Evolutionary conservation across 73 alveolate species (phyloP).

Genomic region (Symbiodinium natans): DNA sequence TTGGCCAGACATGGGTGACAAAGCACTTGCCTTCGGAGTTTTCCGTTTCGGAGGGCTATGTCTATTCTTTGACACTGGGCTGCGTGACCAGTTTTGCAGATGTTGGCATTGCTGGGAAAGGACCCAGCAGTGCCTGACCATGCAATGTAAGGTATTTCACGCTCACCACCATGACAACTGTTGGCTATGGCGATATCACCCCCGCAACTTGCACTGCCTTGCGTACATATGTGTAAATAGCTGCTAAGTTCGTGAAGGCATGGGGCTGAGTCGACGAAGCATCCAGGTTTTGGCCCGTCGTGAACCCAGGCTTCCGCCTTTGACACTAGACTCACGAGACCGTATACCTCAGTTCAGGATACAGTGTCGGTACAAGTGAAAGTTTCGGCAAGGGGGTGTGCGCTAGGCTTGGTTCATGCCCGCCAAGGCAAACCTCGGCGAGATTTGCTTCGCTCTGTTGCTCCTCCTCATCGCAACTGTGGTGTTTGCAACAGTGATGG

Average conservation of each 20-base stretch:
- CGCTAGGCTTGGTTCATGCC: not conserved
- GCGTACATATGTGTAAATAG: no score
- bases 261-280: no score
- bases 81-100: not conserved
- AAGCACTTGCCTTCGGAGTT: not conserved
- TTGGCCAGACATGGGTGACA: not conserved
- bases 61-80: not conserved
- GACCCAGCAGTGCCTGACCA: not conserved
- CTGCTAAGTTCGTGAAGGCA: no score
- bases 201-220: not conserved
- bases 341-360: no score
- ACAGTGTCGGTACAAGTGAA: no score
- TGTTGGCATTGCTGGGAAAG: no score
- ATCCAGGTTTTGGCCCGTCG: no score
- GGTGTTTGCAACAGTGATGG: constrained; percentile 14
- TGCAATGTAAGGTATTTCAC: not conserved
- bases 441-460: not conserved
- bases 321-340: no score
- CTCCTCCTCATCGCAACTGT: constrained; percentile 16
- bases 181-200: constrained; percentile 17
- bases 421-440: not conserved
- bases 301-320: no score
- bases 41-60: not conserved
- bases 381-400: no score
- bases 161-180: constrained; percentile 9